Percentiles rank a stretch among this genome's conserved stretches.
These are phyloP conservation scores for Fusarium bulbicola DNA, from an alignment of 2,329 filamentous ascomycete species.

Conservation along the genomic window DNA sequence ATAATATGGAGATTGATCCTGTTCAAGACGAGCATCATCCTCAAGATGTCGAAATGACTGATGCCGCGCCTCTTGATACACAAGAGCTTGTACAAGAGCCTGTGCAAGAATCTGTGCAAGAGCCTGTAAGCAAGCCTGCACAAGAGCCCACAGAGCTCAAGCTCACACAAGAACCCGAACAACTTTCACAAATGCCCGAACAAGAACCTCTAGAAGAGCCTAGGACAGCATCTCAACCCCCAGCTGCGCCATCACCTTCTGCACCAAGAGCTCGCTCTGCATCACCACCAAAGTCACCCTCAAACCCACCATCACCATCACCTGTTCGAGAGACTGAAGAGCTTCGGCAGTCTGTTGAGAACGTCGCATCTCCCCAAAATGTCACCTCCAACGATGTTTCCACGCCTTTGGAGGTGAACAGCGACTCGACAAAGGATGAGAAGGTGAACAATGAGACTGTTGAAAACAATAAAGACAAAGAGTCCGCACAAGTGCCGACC, in stretches of 20 bases:
- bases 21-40: constrained; percentile 12
- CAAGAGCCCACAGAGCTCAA: not conserved
- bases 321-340: constrained; percentile 3
- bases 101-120: not conserved
- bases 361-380: not conserved
- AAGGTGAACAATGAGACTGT: constrained; percentile 7
- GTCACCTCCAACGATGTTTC: not conserved
- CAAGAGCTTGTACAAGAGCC: not conserved
- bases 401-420: constrained; percentile 10
- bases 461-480: constrained; percentile 9
- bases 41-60: constrained; percentile 34
- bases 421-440: not conserved
- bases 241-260: not conserved
- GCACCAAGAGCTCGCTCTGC: not conserved
- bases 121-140: not conserved
- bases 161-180: not conserved
- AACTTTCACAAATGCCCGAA: not conserved
- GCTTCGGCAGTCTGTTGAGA: not conserved
- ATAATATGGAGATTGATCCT: constrained; percentile 31
- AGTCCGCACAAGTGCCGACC: not conserved
- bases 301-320: not conserved
- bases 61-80: constrained; percentile 4
- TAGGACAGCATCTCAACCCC: not conserved
- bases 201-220: not conserved
- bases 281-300: constrained; percentile 3